Conservation (phyloP, 2,329 filamentous ascomycete species). For the Pezicula radicicola region DNA sequence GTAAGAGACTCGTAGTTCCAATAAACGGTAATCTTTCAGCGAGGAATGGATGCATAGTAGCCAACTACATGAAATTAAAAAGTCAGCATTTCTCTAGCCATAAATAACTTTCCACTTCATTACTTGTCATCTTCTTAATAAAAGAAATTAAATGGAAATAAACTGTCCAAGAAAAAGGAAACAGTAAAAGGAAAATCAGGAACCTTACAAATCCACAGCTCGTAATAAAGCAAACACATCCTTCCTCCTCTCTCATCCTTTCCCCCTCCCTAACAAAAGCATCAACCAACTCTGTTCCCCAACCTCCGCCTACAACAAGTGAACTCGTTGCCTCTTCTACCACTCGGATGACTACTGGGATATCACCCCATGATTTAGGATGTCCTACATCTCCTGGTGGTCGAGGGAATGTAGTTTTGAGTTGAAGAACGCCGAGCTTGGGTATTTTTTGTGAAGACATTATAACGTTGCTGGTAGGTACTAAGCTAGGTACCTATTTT, state of each 20-base stretch:
- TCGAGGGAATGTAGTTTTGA: not conserved
- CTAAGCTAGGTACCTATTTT: not conserved
- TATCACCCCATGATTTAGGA: not conserved
- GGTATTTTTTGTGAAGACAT: not conserved
- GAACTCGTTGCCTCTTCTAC: not conserved
- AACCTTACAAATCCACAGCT: not conserved
- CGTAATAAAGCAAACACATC: not conserved
- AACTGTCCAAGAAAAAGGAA: not conserved
- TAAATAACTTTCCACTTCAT: not conserved
- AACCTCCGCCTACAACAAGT: not conserved
- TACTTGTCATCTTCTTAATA: not conserved
- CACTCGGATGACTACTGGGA: not conserved
- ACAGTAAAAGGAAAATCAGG: no score
- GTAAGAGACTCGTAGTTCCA: not conserved
- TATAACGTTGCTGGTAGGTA: not conserved
- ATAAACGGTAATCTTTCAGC: not conserved
- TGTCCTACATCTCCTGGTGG: not conserved
- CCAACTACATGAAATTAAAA: not conserved
- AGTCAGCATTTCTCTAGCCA: not conserved
- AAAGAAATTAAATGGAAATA: not conserved
- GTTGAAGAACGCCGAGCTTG: not conserved
- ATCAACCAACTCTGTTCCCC: not conserved
- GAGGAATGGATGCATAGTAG: not conserved
- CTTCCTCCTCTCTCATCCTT: not conserved
- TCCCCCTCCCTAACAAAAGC: not conserved